Evolutionary conservation across 2,329 filamentous ascomycete genomes (phyloP), one percentile per base, ranked within the genome.

Genomic region (Ciborinia camelliae): DNA sequence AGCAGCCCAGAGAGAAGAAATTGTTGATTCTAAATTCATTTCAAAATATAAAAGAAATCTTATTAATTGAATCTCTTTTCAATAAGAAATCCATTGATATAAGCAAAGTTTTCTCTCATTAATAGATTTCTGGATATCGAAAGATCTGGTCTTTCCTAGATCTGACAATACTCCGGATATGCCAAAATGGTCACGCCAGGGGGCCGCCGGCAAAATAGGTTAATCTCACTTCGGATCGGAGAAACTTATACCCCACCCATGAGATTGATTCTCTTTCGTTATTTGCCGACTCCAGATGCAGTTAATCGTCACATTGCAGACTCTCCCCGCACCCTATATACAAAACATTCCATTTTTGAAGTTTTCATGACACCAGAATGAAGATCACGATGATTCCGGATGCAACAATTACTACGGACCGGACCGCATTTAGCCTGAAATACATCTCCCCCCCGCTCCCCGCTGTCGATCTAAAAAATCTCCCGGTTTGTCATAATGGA

Each of bases 161-260:
- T n/a, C n/a, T n/a, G n/a, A n/a, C n/a, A n/a, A n/a, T n/a, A n/a
- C n/a, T n/a, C n/a, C n/a, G n/a, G n/a, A n/a, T n/a, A n/a, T n/a
- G n/a, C 20, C 41, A 20, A 18, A 43, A 23, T 26, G 2, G 12
- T 14, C 20, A 26, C 10, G 12, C 12, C 12, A 30, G 28, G 41
- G 20, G 20, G 54, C 41, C 41, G 54, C 54, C 54, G 54, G 54
- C n/a, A 58, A 18, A 47, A n/a, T n/a, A n/a, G n/a, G n/a, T n/a
- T 15, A n/a, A n/a, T 18, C 12, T 14, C 20, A 32, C 20, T 6
- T 12, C 20, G 14, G 39, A 26, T 35, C 28, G 7, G 9, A 23
- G 9, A 23, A 28, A 12, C 12, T 10, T 23, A 35, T 23, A 45
- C 5, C 41, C 20, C 14, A 0, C 30, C 12, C 35, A 23, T n/a